These are phyloP conservation scores for Exidia glandulosa DNA, from an alignment of 768 basidiomycete genomes.

Conservation along the genomic window DNA sequence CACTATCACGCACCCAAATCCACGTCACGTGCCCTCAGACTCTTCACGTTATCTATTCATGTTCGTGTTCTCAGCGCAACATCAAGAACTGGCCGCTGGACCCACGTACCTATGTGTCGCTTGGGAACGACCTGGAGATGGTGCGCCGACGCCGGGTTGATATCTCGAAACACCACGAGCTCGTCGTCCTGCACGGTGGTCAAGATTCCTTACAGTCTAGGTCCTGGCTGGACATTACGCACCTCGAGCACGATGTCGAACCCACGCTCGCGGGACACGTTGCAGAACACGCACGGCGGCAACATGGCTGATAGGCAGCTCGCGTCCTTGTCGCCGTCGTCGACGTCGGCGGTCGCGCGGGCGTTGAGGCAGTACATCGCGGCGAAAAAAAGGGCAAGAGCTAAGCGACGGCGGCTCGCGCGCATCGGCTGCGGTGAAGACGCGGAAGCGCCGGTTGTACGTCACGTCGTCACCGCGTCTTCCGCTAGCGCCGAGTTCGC, in stretches of 20 bases:
- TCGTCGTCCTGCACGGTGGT: no score
- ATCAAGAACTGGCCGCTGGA: neutral
- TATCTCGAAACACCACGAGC: slow-evolving; percentile 24
- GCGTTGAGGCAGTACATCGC: neutral
- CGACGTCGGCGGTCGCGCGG: neutral
- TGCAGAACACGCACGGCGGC: slow-evolving; percentile 22
- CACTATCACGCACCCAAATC: slow-evolving; percentile 37
- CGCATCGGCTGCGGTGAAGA: no score
- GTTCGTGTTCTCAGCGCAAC: slow-evolving; percentile 1
- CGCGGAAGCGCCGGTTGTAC: no score
- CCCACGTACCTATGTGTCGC: slow-evolving; percentile 22
- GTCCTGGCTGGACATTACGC: no score
- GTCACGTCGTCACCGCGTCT: no score
- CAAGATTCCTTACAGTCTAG: no score
- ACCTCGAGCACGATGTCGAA: slow-evolving; percentile 26
- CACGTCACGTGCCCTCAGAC: slow-evolving; percentile 33
- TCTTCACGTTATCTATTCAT: slow-evolving; percentile 43
- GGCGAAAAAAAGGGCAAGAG: no score
- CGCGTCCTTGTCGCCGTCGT: neutral
- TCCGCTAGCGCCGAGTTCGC: no score
- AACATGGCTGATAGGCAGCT: neutral
- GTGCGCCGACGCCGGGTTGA: slow-evolving; percentile 21
- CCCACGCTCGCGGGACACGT: slow-evolving; percentile 17
- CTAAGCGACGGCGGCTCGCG: no score
- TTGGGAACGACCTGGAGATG: slow-evolving; percentile 28